Conservation (phyloP, 148 eudicot genomes). For the Silene uniflora region DNA sequence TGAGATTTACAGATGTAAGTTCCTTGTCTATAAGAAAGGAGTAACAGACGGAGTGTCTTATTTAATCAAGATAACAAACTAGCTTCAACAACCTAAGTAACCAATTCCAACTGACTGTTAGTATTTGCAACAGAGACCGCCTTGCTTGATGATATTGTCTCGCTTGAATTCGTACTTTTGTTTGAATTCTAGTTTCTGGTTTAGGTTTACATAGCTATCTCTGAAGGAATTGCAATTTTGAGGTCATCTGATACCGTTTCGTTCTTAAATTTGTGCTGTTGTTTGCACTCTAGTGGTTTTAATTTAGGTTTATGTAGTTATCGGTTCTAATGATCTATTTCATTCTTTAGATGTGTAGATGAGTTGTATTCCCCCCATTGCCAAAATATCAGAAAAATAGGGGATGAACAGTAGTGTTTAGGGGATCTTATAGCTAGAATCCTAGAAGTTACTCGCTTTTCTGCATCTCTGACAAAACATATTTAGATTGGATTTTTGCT, state of each 20-base stretch:
- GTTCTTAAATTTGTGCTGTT: neutral
- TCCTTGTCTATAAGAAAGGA: no score
- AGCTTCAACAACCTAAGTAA: no score
- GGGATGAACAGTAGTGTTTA: neutral
- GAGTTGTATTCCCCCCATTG: neutral
- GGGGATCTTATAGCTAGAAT: no score
- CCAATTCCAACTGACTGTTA: no score
- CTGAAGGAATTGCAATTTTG: no score
- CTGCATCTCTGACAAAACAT: neutral
- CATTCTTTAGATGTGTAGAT: constrained; percentile 5
- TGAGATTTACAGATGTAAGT: no score
- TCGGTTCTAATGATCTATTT: neutral
- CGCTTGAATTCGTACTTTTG: neutral
- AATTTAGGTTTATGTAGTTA: neutral
- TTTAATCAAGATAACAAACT: no score
- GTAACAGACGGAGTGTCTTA: no score
- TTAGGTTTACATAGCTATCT: neutral
- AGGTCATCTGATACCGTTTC: neutral
- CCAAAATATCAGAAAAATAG: neutral
- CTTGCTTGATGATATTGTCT: neutral
- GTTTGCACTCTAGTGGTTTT: neutral
- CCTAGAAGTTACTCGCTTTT: no score
- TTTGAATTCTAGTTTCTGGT: neutral
- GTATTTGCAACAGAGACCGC: neutral
- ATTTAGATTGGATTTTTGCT: neutral